Conservation (phyloP, 257 asterid genomes). For the Scutellaria minor region DNA sequence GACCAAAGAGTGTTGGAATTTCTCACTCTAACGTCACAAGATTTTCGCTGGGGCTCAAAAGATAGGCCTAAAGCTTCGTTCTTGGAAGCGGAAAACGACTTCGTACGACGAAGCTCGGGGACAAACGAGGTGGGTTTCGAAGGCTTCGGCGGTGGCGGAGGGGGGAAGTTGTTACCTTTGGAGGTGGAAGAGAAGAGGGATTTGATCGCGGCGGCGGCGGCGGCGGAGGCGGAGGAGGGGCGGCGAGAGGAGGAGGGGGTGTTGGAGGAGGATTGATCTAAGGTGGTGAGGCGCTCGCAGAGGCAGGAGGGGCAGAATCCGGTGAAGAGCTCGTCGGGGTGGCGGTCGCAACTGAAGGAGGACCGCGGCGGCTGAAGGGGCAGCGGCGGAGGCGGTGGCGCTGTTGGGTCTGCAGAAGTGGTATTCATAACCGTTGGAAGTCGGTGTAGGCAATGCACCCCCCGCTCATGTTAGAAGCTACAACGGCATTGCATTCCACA, state of each 20-base stretch:
- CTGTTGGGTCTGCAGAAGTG: slow-evolving; percentile 72
- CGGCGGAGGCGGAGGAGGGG: slow-evolving; percentile 71
- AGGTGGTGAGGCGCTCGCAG: slow-evolving; percentile 80
- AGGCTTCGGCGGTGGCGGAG: slow-evolving; percentile 58
- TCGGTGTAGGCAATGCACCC: slow-evolving; percentile 43
- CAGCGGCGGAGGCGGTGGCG: slow-evolving; percentile 78
- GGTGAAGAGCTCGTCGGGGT: slow-evolving; percentile 75
- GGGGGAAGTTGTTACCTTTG: slow-evolving; percentile 37
- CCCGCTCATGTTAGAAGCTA: slow-evolving; percentile 49
- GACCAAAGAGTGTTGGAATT: slow-evolving; percentile 54
- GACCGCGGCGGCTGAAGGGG: slow-evolving; percentile 82
- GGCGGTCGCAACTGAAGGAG: slow-evolving; percentile 87
- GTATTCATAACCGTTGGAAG: slow-evolving; percentile 75
- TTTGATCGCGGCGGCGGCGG: slow-evolving; percentile 71
- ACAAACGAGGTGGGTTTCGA: slow-evolving; percentile 52
- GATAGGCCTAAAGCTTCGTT: slow-evolving; percentile 69
- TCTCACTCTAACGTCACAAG: slow-evolving; percentile 85
- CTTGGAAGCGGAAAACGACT: slow-evolving; percentile 84
- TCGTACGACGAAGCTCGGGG: slow-evolving; percentile 83
- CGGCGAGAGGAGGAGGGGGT: slow-evolving; percentile 77
- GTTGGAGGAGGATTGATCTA: slow-evolving; percentile 66
- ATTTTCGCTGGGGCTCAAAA: slow-evolving; percentile 84
- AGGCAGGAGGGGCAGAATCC: slow-evolving; percentile 95
- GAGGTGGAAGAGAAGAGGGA: slow-evolving; percentile 55
- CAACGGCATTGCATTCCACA: slow-evolving; percentile 26